Percentiles rank a stretch among this genome's conserved stretches.
phyloP scores from a whole-genome alignment of 192 early-diverging fungal genomes.

The Backusella parvicylindrica region DNA sequence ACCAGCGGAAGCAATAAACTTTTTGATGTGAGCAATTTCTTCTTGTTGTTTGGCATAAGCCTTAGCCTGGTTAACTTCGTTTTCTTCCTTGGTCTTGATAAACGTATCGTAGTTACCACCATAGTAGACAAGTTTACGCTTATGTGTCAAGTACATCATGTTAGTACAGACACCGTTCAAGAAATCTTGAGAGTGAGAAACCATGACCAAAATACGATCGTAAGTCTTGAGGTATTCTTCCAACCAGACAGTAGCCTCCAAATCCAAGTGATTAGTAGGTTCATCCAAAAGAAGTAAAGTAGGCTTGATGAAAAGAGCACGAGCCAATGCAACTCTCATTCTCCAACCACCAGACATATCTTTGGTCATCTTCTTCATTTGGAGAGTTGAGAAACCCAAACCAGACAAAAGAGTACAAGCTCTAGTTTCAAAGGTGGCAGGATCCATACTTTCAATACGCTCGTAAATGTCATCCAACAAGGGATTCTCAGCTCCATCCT shows the following conservation, averaged over 20 bases:
- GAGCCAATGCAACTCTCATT: constrained; percentile 96
- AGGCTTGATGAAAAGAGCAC: constrained; percentile 87
- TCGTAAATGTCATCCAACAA: constrained; percentile 94
- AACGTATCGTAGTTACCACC: constrained; percentile 97
- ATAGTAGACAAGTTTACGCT: constrained; percentile 91
- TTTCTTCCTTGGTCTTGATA: constrained; percentile 91
- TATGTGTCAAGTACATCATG: constrained; percentile 90
- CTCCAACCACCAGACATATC: constrained; percentile 99
- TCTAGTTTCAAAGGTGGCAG: constrained; percentile 90
- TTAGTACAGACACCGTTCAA: constrained; percentile 77
- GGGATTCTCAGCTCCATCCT: constrained; percentile 80
- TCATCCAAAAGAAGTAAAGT: constrained; percentile 49
- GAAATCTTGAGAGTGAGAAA: constrained; percentile 81
- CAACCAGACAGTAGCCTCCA: constrained; percentile 71
- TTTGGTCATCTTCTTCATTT: constrained; percentile 92
- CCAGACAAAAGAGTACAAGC: constrained; percentile 89
- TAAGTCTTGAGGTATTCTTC: constrained; percentile 72
- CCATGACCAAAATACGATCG: constrained; percentile 73
- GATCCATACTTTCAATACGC: constrained; percentile 92
- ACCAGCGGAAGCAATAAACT: constrained; percentile 98
- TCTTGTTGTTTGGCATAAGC: constrained; percentile 98
- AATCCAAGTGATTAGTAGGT: constrained; percentile 67
- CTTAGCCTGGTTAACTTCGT: constrained; percentile 99
- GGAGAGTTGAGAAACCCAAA: constrained; percentile 85
- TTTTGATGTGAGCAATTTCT: constrained; percentile 98